These are phyloP conservation scores for Clitoria ternatea DNA, from an alignment of 306 rosid species.

Conservation along the genomic window DNA sequence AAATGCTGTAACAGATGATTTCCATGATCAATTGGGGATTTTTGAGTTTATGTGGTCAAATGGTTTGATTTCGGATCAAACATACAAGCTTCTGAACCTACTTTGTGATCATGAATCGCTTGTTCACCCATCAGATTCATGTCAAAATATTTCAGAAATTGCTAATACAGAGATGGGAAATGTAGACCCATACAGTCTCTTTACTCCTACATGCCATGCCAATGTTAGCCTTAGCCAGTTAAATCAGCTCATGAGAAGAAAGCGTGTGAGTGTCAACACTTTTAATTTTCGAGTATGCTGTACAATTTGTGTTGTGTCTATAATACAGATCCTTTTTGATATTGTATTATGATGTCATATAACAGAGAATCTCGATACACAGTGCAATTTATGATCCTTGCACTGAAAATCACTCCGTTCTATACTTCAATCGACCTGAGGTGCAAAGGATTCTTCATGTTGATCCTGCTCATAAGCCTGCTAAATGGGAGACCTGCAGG, in stretches of 20 bases:
- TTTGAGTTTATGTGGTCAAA: conserved; percentile 76
- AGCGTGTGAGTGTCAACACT: conserved; percentile 43
- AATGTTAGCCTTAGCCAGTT: conserved; percentile 45
- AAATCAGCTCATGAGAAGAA: conserved; percentile 46
- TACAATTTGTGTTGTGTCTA: neutral
- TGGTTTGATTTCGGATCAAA: conserved; percentile 82
- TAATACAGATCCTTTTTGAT: conserved; percentile 1
- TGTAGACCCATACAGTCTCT: conserved; percentile 77
- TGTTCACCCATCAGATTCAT: conserved; percentile 47
- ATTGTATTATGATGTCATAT: conserved; percentile 22
- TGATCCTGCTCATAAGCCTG: conserved; percentile 48
- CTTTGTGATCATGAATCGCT: conserved; percentile 50
- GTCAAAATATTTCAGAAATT: conserved; percentile 35
- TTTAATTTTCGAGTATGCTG: no score
- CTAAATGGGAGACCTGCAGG: conserved; percentile 80
- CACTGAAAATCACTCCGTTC: conserved; percentile 56
- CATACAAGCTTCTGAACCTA: conserved; percentile 54
- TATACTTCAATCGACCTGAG: conserved; percentile 71
- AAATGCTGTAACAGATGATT: conserved; percentile 79
- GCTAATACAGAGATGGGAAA: conserved; percentile 57
- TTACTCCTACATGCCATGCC: conserved; percentile 53
- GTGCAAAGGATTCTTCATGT: conserved; percentile 73
- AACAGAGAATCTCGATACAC: conserved; percentile 47
- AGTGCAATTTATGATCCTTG: conserved; percentile 71
- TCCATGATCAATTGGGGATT: conserved; percentile 65